A percentile compares a stretch with the other conserved stretches of the same genome.
Evolutionary conservation across 805 yeast genomes (phyloP).

Genomic region (Candida easanensis): DNA sequence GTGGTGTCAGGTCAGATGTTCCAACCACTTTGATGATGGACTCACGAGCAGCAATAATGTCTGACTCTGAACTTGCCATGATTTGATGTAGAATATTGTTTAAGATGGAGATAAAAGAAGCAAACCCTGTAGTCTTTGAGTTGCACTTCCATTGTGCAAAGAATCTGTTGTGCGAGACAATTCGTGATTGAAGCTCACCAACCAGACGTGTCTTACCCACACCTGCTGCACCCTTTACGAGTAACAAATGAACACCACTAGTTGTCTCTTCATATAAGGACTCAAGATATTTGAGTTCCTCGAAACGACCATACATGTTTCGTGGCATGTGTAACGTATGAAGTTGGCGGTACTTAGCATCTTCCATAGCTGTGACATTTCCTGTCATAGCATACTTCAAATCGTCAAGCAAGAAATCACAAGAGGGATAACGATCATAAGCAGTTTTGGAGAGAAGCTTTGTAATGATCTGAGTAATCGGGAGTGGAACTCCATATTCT

Average conservation of each 20-base stretch:
- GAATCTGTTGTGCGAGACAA: constrained; percentile 31
- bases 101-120: constrained; percentile 36
- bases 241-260: constrained; percentile 27
- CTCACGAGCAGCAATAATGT: constrained; percentile 40
- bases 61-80: constrained; percentile 34
- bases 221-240: constrained; percentile 43
- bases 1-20: constrained; percentile 36
- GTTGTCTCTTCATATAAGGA: constrained; percentile 19
- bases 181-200: constrained; percentile 35
- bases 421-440: constrained; percentile 35
- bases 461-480: constrained; percentile 40
- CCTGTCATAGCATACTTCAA: constrained; percentile 23
- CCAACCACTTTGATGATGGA: constrained; percentile 36
- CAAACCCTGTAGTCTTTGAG: constrained; percentile 34
- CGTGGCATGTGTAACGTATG: constrained; percentile 21
- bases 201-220: constrained; percentile 44
- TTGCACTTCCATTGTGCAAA: constrained; percentile 31
- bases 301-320: constrained; percentile 29
- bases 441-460: constrained; percentile 41
- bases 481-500: constrained; percentile 16
- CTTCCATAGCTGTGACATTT: constrained; percentile 11
- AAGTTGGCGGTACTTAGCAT: constrained; percentile 8
- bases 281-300: constrained; percentile 25
- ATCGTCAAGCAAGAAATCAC: constrained; percentile 36
- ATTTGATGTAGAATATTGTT: constrained; percentile 40